A percentile compares a stretch with the other conserved stretches of the same genome.
phyloP scores from a whole-genome alignment of 2,329 filamentous ascomycete genomes.

The Cytospora piceae region DNA sequence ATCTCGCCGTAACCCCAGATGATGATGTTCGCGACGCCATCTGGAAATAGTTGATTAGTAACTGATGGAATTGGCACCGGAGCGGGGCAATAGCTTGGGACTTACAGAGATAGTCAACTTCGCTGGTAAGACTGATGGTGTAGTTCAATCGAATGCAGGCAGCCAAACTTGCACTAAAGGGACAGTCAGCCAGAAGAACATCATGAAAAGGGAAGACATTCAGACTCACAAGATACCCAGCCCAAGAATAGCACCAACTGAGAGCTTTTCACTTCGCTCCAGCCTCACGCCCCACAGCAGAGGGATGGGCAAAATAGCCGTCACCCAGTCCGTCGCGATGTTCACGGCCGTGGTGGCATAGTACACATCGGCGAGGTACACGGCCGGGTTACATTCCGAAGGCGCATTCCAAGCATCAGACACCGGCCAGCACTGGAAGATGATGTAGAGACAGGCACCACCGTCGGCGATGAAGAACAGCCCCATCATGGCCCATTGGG shows the following conservation, averaged over 20 bases:
- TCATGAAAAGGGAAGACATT: no score
- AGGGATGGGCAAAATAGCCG: conserved; percentile 23
- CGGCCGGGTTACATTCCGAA: neutral
- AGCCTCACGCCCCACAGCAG: conserved; percentile 28
- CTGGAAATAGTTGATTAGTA: conserved; percentile 6
- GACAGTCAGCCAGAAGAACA: neutral
- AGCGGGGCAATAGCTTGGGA: neutral
- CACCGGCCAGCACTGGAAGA: conserved; percentile 27
- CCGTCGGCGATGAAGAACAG: conserved; percentile 28
- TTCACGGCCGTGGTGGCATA: conserved; percentile 27
- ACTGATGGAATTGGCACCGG: neutral
- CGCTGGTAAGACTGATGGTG: conserved; percentile 24
- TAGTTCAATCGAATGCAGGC: conserved; percentile 29
- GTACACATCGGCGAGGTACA: conserved; percentile 26
- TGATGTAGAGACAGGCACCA: conserved; percentile 26
- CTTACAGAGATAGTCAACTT: conserved; percentile 26
- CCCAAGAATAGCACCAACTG: conserved; percentile 26
- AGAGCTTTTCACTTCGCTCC: conserved; percentile 28
- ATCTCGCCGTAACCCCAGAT: conserved; percentile 30
- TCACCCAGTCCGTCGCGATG: conserved; percentile 27
- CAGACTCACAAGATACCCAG: conserved; percentile 28
- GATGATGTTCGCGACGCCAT: conserved; percentile 22
- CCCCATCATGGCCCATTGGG: conserved; percentile 26
- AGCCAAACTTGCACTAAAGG: conserved; percentile 25
- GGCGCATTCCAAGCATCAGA: conserved; percentile 27